Base-by-base conservation (phyloP, 2,329 filamentous ascomycete species). In the Pseudocercospora eumusae region DNA sequence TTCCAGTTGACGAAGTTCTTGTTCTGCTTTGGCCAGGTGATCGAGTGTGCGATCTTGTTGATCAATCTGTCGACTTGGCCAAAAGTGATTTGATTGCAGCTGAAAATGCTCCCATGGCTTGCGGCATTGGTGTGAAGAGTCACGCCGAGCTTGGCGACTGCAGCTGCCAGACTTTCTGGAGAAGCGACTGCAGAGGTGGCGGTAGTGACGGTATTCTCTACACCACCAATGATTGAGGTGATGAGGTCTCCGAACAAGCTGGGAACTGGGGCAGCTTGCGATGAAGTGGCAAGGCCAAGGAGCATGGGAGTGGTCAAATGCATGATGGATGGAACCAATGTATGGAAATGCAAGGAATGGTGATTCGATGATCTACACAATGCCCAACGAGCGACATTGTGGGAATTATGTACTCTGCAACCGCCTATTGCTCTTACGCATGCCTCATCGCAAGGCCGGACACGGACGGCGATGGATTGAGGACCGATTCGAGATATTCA, bases 131-230 rank as follows among this genome's bases (percentile, higher is more conserved):
- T 60, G 25, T 47, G 49, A 15, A 60, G 58, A 8, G 50, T 60
- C 33, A 60, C 58, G 45, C 58, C 58, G 15, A 60, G 58, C 36
- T 60, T 60, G 36, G 50, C 50, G 15, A 60, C 58, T 20, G 58
- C 58, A 56, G 33, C 42, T 25, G 58, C 58, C n/a, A 60, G 36
- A 31, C 23, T 36, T 13, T 42, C 45, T n/a, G 58, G 31, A n/a
- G 58, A 55, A 18, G 18, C 33, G 50, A 56, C 50, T 25, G 55
- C 21, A 15, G 58, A 56, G 21, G 58, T 60, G 36, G 56, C 36
- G 8, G 58, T 60, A 11, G 58, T 60, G 40, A 60, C 52, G n/a
- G 54, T 27, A 40, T 56, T 56, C 11, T 60, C 36, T 23, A 60
- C 52, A 20, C 31, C 25, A n/a, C 33, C 52, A 15, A 42, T 31